Conservation (phyloP, 257 asterid genomes). For the Gentiana dahurica region DNA sequence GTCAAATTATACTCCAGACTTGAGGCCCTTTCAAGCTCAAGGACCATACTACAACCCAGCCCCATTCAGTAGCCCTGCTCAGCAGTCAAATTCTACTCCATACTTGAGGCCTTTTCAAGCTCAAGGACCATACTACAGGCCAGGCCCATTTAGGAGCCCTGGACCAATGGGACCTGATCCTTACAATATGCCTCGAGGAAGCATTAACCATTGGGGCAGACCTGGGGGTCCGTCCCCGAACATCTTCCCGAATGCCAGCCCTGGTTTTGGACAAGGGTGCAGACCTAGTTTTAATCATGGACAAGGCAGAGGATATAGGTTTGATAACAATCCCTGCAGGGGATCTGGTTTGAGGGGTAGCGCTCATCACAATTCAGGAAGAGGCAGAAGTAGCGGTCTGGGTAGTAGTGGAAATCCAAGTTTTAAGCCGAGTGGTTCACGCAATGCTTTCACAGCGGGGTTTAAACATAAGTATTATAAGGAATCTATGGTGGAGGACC, state of each 20-base stretch:
- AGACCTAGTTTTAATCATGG: slow-evolving; percentile 22
- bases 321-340: slow-evolving; percentile 20
- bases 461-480: slow-evolving; percentile 33
- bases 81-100: slow-evolving; percentile 26
- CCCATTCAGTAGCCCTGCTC: slow-evolving; percentile 17
- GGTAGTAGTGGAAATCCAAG: slow-evolving; percentile 19
- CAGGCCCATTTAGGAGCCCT: slow-evolving; percentile 22
- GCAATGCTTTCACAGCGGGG: slow-evolving; percentile 26
- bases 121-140: slow-evolving; percentile 26
- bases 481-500: slow-evolving; percentile 77
- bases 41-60: slow-evolving; percentile 21
- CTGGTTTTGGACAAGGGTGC: slow-evolving; percentile 19
- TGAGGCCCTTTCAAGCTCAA: slow-evolving; percentile 24
- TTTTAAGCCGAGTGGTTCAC: slow-evolving; percentile 24
- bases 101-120: slow-evolving; percentile 24
- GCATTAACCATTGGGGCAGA: slow-evolving; percentile 25
- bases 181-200: slow-evolving; percentile 22
- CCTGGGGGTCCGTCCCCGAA: slow-evolving; percentile 22
- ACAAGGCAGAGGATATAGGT: slow-evolving; percentile 33
- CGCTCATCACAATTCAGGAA: slow-evolving; percentile 20
- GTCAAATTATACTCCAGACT: slow-evolving; percentile 22
- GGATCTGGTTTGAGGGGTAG: slow-evolving; percentile 21
- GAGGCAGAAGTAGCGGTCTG: slow-evolving; percentile 33
- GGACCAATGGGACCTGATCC: slow-evolving; percentile 21
- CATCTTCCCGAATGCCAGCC: slow-evolving; percentile 23